Evolutionary conservation across 2,329 filamentous ascomycete genomes (phyloP).

Genomic region (Cladosporium phlei): DNA sequence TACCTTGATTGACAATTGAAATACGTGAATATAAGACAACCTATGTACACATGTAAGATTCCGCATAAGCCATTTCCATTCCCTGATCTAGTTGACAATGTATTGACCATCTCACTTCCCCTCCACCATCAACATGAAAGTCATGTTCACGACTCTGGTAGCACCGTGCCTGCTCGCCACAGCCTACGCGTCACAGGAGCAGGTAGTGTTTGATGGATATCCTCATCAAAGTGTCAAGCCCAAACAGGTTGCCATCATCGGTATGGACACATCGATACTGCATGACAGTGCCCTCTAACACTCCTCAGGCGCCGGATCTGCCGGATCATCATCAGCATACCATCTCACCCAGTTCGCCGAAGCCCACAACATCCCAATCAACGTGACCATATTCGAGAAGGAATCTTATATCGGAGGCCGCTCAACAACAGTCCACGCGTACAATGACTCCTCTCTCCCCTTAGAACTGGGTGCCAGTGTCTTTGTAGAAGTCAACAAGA

Average conservation of each 20-base stretch:
- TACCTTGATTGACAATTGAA: no score
- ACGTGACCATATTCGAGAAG: slow-evolving; percentile 86
- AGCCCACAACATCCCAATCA: slow-evolving; percentile 55
- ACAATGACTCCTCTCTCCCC: slow-evolving; percentile 60
- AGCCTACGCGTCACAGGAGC: neutral
- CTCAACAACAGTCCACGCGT: slow-evolving; percentile 76
- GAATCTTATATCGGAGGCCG: slow-evolving; percentile 75
- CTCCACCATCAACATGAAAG: neutral
- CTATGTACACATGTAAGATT: no score
- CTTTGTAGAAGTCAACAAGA: slow-evolving; percentile 80
- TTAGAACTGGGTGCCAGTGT: slow-evolving; percentile 89
- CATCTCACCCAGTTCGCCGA: slow-evolving; percentile 69
- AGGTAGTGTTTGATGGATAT: neutral
- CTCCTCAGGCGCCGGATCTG: slow-evolving; percentile 75
- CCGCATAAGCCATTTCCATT: no score
- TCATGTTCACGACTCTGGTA: neutral
- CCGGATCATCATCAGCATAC: slow-evolving; percentile 81
- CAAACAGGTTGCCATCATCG: slow-evolving; percentile 11
- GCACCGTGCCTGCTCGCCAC: neutral
- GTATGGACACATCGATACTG: slow-evolving; percentile 13
- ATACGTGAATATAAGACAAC: no score
- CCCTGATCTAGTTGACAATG: no score
- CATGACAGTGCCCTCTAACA: neutral
- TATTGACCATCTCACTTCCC: no score
- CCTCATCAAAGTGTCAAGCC: neutral